A percentile compares a stretch with the other conserved stretches of the same genome.
Evolutionary conservation across 768 basidiomycete species (phyloP).

Genomic region (Panaeolus papilionaceus): DNA sequence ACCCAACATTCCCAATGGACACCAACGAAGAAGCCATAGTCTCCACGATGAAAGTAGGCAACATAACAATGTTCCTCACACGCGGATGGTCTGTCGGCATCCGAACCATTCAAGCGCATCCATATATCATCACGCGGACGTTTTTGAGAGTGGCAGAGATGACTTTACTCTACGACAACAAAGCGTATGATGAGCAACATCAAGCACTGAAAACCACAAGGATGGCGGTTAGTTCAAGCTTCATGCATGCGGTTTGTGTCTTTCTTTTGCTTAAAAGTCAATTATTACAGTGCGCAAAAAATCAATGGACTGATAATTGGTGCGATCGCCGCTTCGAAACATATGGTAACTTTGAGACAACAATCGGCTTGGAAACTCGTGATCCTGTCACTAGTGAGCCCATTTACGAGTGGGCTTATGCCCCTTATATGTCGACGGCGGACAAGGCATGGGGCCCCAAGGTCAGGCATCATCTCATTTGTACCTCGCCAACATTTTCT

Average conservation of each 20-base stretch:
- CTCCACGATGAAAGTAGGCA: too few relatives aligned
- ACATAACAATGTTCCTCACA: too few relatives aligned
- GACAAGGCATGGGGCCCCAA: slow-evolving; percentile 34
- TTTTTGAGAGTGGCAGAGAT: slow-evolving; percentile 40
- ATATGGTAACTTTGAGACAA: slow-evolving; percentile 39
- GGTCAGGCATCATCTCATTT: slow-evolving; percentile 25
- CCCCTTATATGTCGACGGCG: slow-evolving; percentile 36
- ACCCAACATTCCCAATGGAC: neutral
- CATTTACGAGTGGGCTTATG: slow-evolving; percentile 37
- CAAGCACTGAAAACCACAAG: slow-evolving; percentile 24
- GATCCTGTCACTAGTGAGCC: slow-evolving; percentile 20
- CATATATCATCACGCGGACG: slow-evolving; percentile 45
- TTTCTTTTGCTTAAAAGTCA: too few relatives aligned
- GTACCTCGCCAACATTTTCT: too few relatives aligned
- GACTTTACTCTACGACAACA: slow-evolving; percentile 35
- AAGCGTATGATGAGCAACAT: slow-evolving; percentile 35
- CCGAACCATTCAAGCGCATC: slow-evolving; percentile 31
- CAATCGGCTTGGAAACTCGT: slow-evolving; percentile 29
- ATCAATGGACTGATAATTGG: slow-evolving; percentile 24
- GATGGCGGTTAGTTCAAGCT: slow-evolving; percentile 25
- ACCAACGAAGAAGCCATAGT: slow-evolving; percentile 13
- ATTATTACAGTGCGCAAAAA: neutral
- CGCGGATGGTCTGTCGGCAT: slow-evolving; percentile 19
- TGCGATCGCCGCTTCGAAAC: slow-evolving; percentile 33
- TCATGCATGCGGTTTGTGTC: too few relatives aligned